Evolutionary conservation across 2,329 filamentous ascomycete genomes (phyloP), one percentile per base, ranked within the genome.

Genomic region (Metarhizium guizhouense): DNA sequence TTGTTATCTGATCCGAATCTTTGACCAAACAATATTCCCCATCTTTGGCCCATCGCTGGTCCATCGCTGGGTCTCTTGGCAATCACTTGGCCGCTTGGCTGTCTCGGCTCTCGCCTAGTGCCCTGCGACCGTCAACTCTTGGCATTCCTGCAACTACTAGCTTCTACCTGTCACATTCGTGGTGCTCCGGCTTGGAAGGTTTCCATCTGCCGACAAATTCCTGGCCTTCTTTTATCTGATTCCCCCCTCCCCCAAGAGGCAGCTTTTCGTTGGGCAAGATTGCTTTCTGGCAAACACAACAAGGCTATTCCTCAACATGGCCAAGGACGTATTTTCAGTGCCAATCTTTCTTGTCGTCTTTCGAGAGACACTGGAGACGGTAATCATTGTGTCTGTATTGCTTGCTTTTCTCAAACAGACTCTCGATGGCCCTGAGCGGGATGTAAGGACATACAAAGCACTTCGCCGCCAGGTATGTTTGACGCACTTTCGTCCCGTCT

Each of bases 331-430:
- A 56, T 91, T 91, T 70, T 81, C 87, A 59, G 83, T 90, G 25
- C 87, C 87, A 61, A 83, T 95, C 55, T 95, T 95, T 75, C 92
- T 96, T 75, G 88, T 96, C 69, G 85, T 89, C 72, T 94, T 95
- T 69, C 85, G 91, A 66, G 91, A 95, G 74, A 84, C 84, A 47
- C 76, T 95, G 51, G 90, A 95, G 75, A 88, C 87, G 1, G 85
- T 82, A 65, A 90, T 95, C 66, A 88, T 95, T 63, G 84, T 95
- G 59, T 93, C 90, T 0, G 87, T 95, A n/a, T 76, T 95, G 38
- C 80, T 95, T 45, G 84, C 90, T 25, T 95, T 94, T 68, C 74
- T 95, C 57, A 94, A 93, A 70, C 88, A 94, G 69, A 88, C 86
- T 3, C 79, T 95, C 42, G 76, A 76, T 57, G 83, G 83, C 0